Conservation (phyloP, 2,329 filamentous ascomycete genomes). For the Colletotrichum cordylinicola region DNA sequence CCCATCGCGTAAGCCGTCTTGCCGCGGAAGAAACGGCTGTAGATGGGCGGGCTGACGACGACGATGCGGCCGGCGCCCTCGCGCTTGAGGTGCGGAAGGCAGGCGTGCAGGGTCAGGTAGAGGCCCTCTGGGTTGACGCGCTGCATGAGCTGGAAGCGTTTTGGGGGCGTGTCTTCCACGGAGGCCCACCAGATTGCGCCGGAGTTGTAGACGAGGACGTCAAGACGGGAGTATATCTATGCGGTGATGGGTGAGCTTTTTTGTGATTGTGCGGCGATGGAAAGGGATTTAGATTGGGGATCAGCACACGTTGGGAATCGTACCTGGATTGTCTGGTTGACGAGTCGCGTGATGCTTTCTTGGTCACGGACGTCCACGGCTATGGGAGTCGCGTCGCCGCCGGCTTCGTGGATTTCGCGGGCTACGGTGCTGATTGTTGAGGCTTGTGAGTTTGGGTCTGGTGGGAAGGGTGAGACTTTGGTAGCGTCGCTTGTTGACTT, state of each 20-base stretch:
- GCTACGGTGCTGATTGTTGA: slow-evolving; percentile 84
- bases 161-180: slow-evolving; percentile 74
- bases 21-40: slow-evolving; percentile 82
- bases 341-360: slow-evolving; percentile 64
- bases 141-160: slow-evolving; percentile 79
- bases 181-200: slow-evolving; percentile 87
- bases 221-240: slow-evolving; percentile 66
- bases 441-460: slow-evolving; percentile 74
- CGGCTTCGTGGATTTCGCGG: slow-evolving; percentile 71
- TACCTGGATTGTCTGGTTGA: slow-evolving; percentile 60
- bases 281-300: neutral
- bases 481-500: slow-evolving; percentile 74
- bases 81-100: slow-evolving; percentile 67
- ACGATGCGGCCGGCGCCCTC: slow-evolving; percentile 68
- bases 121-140: slow-evolving; percentile 76
- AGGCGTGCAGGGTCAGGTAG: slow-evolving; percentile 73
- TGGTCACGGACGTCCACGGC: slow-evolving; percentile 73
- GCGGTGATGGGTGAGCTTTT: neutral
- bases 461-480: slow-evolving; percentile 66
- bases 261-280: neutral
- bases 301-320: neutral
- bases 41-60: slow-evolving; percentile 85
- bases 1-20: slow-evolving; percentile 85
- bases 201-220: slow-evolving; percentile 82
- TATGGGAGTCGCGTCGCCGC: slow-evolving; percentile 69